These are phyloP conservation scores for Exsudoporus frostii DNA, from an alignment of 768 basidiomycete species.

Conservation along the genomic window DNA sequence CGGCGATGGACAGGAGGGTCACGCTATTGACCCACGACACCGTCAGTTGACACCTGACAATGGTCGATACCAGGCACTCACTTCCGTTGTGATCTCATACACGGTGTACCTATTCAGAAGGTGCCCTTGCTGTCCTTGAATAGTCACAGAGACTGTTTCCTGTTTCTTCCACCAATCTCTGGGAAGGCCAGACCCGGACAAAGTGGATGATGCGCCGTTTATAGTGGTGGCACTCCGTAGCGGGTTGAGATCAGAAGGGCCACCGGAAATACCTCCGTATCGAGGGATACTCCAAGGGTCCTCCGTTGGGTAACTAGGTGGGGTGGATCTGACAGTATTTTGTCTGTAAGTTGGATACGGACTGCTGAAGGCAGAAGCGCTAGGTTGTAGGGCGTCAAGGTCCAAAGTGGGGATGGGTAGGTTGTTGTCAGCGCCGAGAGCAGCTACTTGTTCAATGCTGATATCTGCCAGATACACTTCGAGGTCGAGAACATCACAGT, in stretches of 20 bases:
- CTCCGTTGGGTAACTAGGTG: constrained; percentile 55
- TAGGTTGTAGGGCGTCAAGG: constrained; percentile 53
- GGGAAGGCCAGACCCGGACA: constrained; percentile 71
- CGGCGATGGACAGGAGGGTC: constrained; percentile 72
- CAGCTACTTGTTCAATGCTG: constrained; percentile 79
- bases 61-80: constrained; percentile 36
- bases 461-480: constrained; percentile 46
- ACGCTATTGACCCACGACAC: constrained; percentile 40
- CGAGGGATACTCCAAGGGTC: constrained; percentile 62
- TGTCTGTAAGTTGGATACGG: constrained; percentile 42
- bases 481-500: background rate
- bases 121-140: constrained; percentile 89
- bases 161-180: constrained; percentile 86
- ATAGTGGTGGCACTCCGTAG: constrained; percentile 23
- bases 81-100: constrained; percentile 78
- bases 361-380: constrained; percentile 48
- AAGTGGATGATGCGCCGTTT: constrained; percentile 51
- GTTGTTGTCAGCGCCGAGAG: constrained; percentile 71
- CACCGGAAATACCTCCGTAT: constrained; percentile 31
- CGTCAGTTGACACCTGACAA: constrained; percentile 10
- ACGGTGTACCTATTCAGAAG: constrained; percentile 84
- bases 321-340: constrained; percentile 41
- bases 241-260: constrained; percentile 25
- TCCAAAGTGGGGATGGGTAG: constrained; percentile 74
- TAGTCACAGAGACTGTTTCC: constrained; percentile 64